phyloP scores from a whole-genome alignment of 1,284 basidiomycete species.

The Cryptococcus jaspeensis region DNA sequence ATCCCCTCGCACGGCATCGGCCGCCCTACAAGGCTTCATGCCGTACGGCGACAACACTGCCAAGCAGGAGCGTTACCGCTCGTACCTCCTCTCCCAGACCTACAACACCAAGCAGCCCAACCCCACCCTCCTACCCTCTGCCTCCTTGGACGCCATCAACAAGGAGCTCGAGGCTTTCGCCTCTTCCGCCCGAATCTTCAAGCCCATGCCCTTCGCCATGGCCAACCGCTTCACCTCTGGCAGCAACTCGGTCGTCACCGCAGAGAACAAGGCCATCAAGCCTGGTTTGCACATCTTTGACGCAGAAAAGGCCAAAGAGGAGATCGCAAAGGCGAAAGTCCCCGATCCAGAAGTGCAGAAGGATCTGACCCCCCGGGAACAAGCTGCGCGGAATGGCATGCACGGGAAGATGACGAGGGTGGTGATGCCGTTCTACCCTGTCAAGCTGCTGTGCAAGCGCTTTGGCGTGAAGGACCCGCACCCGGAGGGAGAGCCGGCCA shows the following conservation, averaged over 20 bases:
- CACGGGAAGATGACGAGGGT: conserved; percentile 82
- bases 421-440: conserved; percentile 71
- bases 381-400: conserved; percentile 81
- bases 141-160: conserved; percentile 67
- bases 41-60: conserved; percentile 75
- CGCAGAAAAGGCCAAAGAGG: conserved; percentile 49
- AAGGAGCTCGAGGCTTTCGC: conserved; percentile 83
- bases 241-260: conserved; percentile 54
- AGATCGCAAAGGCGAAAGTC: conserved; percentile 28
- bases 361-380: conserved; percentile 66
- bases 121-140: conserved; percentile 58
- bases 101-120: conserved; percentile 53
- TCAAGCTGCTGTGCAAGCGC: conserved; percentile 82
- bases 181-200: conserved; percentile 83
- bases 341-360: conserved; percentile 53
- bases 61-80: conserved; percentile 81
- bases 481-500: conserved; percentile 52
- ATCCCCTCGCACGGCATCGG: conserved; percentile 74
- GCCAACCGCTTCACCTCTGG: conserved; percentile 85
- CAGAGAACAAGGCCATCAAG: conserved; percentile 60
- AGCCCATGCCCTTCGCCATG: conserved; percentile 89
- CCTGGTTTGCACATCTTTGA: conserved; percentile 69
- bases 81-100: conserved; percentile 75
- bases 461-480: conserved; percentile 87
- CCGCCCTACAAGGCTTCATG: conserved; percentile 83